Evolutionary conservation across 2,329 filamentous ascomycete genomes (phyloP), one percentile per base, ranked within the genome.

Genomic region (Trichoderma asperellum): DNA sequence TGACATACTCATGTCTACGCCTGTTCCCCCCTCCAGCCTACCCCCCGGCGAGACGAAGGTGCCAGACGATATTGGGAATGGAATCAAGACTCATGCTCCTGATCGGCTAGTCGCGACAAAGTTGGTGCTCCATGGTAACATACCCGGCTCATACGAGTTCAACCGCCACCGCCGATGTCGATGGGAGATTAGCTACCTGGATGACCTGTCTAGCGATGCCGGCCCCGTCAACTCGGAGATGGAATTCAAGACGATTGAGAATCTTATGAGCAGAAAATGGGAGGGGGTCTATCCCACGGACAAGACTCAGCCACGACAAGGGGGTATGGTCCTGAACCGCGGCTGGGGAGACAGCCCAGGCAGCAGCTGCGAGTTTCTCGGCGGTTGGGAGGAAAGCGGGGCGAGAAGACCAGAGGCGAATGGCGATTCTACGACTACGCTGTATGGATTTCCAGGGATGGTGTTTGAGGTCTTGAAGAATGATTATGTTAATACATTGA

Each of bases 401-500:
- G 79, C 74, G 78, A 88, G 81, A 81, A 86, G 80, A 77, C 84
- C 79, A 77, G 90, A 85, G 57, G 81, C 83, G 2, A 84, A 79
- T 56, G 85, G 86, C 49, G 87, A 89, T 73, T 87, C 87, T 70
- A 89, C 87, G 68, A 97, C 94, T 18, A 95, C 94, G 71, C 81
- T 99, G 34, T 98, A 93, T 81, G 94, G 95, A 1, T 97, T 97
- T 76, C 95, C 96, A 0, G 95, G 96, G 0, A 82, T 98, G 79
- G 89, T 97, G 58, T 98, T 99, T 82, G 96, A 99, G 81, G 95
- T 99, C 34, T 81, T 98, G 79, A 94, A 92, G 88, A 97, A 97
- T 77, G 94, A 92, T 4, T 91, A 89, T 71, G 92, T 99, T 29
- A 96, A 93, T 79, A 92, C 92, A 32, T 84, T 98, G 78, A 98